Percentiles rank a stretch among this genome's conserved stretches.
phyloP scores from a whole-genome alignment of 768 basidiomycete species.

The Mycena rosella region DNA sequence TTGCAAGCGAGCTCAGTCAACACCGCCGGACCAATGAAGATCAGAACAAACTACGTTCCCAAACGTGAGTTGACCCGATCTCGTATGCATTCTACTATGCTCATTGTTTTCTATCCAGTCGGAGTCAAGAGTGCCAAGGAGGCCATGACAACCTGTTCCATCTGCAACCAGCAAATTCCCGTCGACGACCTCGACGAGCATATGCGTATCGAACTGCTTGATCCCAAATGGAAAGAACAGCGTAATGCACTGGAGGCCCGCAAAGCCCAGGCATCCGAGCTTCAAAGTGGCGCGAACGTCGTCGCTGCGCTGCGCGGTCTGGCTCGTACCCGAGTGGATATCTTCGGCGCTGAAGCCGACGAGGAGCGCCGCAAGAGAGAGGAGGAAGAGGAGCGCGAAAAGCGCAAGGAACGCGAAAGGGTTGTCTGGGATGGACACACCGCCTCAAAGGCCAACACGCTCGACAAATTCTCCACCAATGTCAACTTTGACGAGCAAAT shows the following conservation, averaged over 20 bases:
- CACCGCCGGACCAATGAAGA: slow-evolving; percentile 88
- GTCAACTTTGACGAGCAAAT: slow-evolving; percentile 99
- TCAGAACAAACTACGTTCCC: slow-evolving; percentile 95
- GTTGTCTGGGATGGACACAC: slow-evolving; percentile 99
- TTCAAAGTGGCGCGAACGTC: slow-evolving; percentile 93
- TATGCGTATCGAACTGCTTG: slow-evolving; percentile 97
- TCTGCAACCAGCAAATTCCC: slow-evolving; percentile 97
- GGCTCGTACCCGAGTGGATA: slow-evolving; percentile 95
- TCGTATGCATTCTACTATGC: slow-evolving; percentile 13
- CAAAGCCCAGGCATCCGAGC: slow-evolving; percentile 89
- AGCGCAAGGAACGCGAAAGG: slow-evolving; percentile 91
- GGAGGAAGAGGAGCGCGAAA: slow-evolving; percentile 87
- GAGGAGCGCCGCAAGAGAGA: slow-evolving; percentile 90
- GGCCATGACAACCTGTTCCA: slow-evolving; percentile 87
- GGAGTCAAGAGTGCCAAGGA: slow-evolving; percentile 74
- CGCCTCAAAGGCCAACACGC: slow-evolving; percentile 89
- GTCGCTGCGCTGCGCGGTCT: slow-evolving; percentile 93
- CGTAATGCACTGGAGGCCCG: slow-evolving; percentile 90
- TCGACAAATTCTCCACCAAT: slow-evolving; percentile 93
- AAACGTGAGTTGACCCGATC: slow-evolving; percentile 72
- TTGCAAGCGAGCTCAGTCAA: slow-evolving; percentile 84
- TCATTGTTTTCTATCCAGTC: slow-evolving; percentile 56
- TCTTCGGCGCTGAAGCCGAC: slow-evolving; percentile 95
- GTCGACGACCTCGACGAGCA: slow-evolving; percentile 97
- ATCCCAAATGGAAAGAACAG: slow-evolving; percentile 98